phyloP scores from a whole-genome alignment of 1,284 basidiomycete genomes.

The Cystobasidium slooffiae region DNA sequence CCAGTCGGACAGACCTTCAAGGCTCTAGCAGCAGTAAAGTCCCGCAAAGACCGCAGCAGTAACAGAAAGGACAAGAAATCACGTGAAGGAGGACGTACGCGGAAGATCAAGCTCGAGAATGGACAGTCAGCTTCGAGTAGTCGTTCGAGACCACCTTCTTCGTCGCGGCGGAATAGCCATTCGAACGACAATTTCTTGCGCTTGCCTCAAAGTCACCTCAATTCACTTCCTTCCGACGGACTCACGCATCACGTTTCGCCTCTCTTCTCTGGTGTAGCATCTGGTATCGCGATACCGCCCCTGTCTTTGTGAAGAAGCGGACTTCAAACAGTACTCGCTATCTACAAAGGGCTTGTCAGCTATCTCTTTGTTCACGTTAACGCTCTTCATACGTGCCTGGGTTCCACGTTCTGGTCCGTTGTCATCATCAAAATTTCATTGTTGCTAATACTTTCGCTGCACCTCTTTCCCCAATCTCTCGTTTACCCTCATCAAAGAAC shows the following conservation, averaged over 20 bases:
- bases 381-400: not conserved
- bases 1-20: conserved; percentile 34
- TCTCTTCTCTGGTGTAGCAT: conserved; percentile 28
- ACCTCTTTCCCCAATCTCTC: too few relatives aligned
- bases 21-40: conserved; percentile 20
- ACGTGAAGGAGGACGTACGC: not conserved
- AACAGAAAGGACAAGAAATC: conserved; percentile 29
- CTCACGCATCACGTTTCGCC: conserved; percentile 39
- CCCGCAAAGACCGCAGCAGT: not conserved
- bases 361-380: not conserved
- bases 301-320: conserved; percentile 10
- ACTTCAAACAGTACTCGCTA: not conserved
- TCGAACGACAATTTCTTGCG: conserved; percentile 3
- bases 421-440: too few relatives aligned
- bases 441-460: too few relatives aligned
- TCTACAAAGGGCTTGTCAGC: not conserved
- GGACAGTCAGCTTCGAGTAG: not conserved
- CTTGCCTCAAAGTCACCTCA: conserved; percentile 7
- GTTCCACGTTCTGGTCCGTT: too few relatives aligned
- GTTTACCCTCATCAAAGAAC: too few relatives aligned
- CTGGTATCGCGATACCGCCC: conserved; percentile 29
- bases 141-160: conserved; percentile 11
- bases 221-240: conserved; percentile 39
- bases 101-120: conserved; percentile 8
- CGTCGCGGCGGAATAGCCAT: not conserved